A percentile compares a stretch with the other conserved stretches of the same genome.
These are phyloP conservation scores for Ophiostoma pallidulum DNA, from an alignment of 2,329 filamentous ascomycete genomes.

Conservation along the genomic window DNA sequence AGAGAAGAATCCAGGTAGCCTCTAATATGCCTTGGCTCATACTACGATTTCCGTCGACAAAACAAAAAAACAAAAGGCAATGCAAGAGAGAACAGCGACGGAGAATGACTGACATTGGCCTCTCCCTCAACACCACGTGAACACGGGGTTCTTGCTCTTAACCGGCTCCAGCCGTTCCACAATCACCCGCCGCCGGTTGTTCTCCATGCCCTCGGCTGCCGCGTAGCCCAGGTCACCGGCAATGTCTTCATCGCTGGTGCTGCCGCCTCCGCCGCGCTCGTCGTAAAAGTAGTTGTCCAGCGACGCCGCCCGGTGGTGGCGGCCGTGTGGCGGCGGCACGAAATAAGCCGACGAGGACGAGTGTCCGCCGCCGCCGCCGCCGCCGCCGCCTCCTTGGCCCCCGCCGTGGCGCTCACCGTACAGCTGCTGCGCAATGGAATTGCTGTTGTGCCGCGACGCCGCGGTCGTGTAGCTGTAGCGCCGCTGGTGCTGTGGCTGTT, in stretches of 20 bases:
- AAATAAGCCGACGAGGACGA: background rate
- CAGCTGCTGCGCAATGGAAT: slow-evolving; percentile 43
- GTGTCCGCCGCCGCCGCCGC: background rate
- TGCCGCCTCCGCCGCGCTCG: slow-evolving; percentile 77
- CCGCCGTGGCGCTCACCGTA: slow-evolving; percentile 28
- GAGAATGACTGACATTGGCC: too few relatives aligned
- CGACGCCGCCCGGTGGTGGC: slow-evolving; percentile 14
- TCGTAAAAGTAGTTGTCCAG: slow-evolving; percentile 15
- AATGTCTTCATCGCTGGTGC: slow-evolving; percentile 70
- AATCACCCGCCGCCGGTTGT: slow-evolving; percentile 85
- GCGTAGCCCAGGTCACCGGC: slow-evolving; percentile 93
- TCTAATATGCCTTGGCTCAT: too few relatives aligned
- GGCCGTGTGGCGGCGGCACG: background rate
- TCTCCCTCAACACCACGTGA: slow-evolving; percentile 81
- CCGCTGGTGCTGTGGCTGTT: slow-evolving; percentile 35
- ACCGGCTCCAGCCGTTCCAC: slow-evolving; percentile 93
- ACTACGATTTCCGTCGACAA: too few relatives aligned
- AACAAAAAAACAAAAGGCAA: background rate
- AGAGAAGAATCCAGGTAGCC: background rate
- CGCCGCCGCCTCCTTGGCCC: slow-evolving; percentile 14
- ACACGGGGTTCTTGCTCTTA: slow-evolving; percentile 90
- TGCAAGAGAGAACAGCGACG: too few relatives aligned
- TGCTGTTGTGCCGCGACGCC: slow-evolving; percentile 37
- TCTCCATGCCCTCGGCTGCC: slow-evolving; percentile 88
- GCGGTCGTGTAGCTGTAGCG: slow-evolving; percentile 46